A percentile compares a stretch with the other conserved stretches of the same genome.
These are phyloP conservation scores for Camellia oleifera DNA, from an alignment of 179 eudicot species.

Conservation along the genomic window DNA sequence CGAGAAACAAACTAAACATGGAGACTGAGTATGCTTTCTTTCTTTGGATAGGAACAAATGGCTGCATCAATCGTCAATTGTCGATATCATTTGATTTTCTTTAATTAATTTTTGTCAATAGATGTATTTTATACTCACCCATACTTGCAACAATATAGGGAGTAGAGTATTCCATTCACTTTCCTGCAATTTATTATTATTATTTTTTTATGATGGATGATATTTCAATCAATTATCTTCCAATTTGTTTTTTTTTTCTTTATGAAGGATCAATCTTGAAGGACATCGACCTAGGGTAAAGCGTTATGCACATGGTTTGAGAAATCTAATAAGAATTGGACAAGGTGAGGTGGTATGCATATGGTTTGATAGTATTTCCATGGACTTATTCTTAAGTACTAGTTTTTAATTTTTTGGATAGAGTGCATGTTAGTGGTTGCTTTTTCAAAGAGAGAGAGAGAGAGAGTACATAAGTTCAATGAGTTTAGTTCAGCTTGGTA, in stretches of 20 bases:
- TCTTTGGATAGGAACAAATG: constrained; percentile 2
- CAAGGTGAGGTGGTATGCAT: constrained; percentile 57
- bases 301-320: constrained; percentile 81
- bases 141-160: not conserved
- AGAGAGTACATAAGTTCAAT: too few species aligned
- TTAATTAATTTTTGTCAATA: constrained; percentile 2
- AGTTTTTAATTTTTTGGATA: too few species aligned
- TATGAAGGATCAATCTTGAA: constrained; percentile 81
- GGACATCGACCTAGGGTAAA: constrained; percentile 86
- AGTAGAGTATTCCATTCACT: not conserved
- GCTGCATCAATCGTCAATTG: not conserved
- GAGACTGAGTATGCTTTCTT: constrained; percentile 71
- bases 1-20: constrained; percentile 70
- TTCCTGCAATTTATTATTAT: not conserved
- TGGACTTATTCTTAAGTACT: too few species aligned
- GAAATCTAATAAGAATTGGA: constrained; percentile 76
- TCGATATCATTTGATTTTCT: not conserved
- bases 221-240: not conserved
- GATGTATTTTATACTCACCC: not conserved
- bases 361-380: not conserved
- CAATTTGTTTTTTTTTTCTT: constrained; percentile 16
- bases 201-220: not conserved
- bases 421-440: too few species aligned
- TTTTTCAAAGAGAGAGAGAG: too few species aligned
- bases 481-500: too few species aligned